These are phyloP conservation scores for Suillus sp. DNA, from an alignment of 768 basidiomycete genomes.

Conservation along the genomic window DNA sequence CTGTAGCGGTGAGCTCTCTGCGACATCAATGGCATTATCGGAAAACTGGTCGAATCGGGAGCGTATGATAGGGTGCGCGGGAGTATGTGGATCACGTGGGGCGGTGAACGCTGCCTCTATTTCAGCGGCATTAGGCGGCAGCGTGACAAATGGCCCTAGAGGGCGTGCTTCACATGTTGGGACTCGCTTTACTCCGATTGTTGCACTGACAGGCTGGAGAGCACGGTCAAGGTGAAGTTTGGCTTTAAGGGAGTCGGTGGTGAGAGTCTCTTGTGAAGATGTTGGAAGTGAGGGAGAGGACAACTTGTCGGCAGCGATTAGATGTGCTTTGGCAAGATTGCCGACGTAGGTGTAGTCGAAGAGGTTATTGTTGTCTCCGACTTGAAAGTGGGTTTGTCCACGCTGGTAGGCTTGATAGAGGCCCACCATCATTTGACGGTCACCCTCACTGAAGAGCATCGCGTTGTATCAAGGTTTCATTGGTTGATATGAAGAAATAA, in stretches of 20 bases:
- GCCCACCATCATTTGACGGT: conserved; percentile 83
- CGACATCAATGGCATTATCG: conserved; percentile 53
- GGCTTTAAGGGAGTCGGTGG: conserved; percentile 31
- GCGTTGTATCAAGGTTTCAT: not conserved
- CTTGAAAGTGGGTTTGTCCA: conserved; percentile 88
- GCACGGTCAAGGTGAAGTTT: conserved; percentile 47
- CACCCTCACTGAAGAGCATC: conserved; percentile 68
- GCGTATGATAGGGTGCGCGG: conserved; percentile 60
- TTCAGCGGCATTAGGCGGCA: conserved; percentile 56
- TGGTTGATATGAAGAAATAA: conserved; percentile 9
- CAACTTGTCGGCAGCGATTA: conserved; percentile 91
- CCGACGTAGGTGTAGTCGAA: conserved; percentile 98
- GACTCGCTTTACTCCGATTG: conserved; percentile 63
- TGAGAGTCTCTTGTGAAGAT: conserved; percentile 25
- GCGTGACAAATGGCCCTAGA: conserved; percentile 76
- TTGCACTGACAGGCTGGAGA: conserved; percentile 62
- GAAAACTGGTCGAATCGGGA: conserved; percentile 84
- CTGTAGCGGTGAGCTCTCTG: conserved; percentile 59
- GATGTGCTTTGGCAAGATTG: conserved; percentile 92
- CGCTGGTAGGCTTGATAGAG: conserved; percentile 77
- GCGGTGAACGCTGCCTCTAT: conserved; percentile 60
- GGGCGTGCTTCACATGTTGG: conserved; percentile 84
- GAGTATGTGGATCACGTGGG: conserved; percentile 37
- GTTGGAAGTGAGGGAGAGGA: conserved; percentile 50
- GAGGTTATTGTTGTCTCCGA: conserved; percentile 91